Evolutionary conservation across 2,329 filamentous ascomycete genomes (phyloP).

Genomic region (Cryphonectria parasitica): DNA sequence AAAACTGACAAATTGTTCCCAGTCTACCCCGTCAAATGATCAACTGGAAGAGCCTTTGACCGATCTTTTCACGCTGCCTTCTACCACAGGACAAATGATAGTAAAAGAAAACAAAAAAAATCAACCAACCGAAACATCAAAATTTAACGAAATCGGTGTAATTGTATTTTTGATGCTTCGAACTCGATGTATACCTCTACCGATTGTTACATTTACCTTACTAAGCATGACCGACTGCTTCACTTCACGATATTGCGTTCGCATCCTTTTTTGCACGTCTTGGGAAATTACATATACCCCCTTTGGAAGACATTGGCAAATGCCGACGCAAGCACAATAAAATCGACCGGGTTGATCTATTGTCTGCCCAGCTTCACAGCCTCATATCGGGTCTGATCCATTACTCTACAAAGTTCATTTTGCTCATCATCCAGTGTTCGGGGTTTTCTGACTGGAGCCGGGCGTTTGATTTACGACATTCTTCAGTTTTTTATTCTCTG

Average conservation of each 20-base stretch:
- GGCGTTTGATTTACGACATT: not conserved
- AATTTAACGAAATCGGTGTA: not conserved
- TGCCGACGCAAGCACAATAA: not conserved
- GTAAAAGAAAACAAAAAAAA: not conserved
- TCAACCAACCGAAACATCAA: not conserved
- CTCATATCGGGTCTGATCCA: not conserved
- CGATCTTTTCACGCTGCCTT: not conserved
- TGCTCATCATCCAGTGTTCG: not conserved
- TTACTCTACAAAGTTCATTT: not conserved
- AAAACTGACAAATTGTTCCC: conserved; percentile 1
- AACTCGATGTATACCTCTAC: not conserved
- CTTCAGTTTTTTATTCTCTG: not conserved
- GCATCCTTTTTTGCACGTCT: not conserved
- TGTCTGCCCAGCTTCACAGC: not conserved
- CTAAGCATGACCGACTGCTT: not conserved
- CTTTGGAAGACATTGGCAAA: not conserved
- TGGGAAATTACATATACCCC: not conserved
- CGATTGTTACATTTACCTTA: not conserved
- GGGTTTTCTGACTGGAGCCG: not conserved
- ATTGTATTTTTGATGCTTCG: not conserved
- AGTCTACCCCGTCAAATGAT: conserved; percentile 22
- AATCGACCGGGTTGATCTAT: not conserved
- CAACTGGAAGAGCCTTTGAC: not conserved
- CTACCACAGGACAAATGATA: not conserved
- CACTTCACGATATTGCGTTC: not conserved